Evolutionary conservation across 2,329 filamentous ascomycete genomes (phyloP), one percentile per base, ranked within the genome.

Genomic region (Pseudogymnoascus sp.): DNA sequence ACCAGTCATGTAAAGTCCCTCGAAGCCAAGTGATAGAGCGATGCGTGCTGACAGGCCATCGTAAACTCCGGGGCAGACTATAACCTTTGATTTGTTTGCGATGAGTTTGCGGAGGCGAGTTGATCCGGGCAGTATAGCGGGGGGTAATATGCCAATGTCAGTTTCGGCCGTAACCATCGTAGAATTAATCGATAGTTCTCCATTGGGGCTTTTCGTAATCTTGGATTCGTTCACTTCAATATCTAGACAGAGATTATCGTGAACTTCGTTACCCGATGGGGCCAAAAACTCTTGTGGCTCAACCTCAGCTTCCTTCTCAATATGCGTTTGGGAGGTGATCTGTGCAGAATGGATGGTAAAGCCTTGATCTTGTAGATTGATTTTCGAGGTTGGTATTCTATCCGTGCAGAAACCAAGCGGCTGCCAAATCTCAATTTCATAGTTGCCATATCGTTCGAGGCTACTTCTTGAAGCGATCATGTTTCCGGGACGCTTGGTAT

Each of bases 31-130:
- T 42, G 79, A 75, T 21, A 87, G 76, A 1, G 85, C 85, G 62
- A 89, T 81, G 0, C 86, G 78, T 0, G 86, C 85, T 2, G 84
- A 84, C 61, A 88, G 80, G 10, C 86, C 86, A 76, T 90, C 86
- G 69, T 88, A 88, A 2, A 89, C 85, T 33, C 86, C 86, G 0
- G 85, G 86, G 60, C 81, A 84, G 2, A 87, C 78, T 39, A 89
- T 68, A 48, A 81, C 74, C 5, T 55, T 55, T n/a, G 8, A 8
- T 17, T 55, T 2, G 8, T 31, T 55, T 17, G 44, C n/a, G n/a
- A 55, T 12, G 27, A 31, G 44, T 2, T 55, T 55, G 44, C 44
- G 44, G 13, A 55, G 44, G 17, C 44, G 27, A 9, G 44, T 51
- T 29, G 44, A 51, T 31, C 44, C 44, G 17, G 44, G 44, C 44